A percentile compares a stretch with the other conserved stretches of the same genome.
phyloP scores from a whole-genome alignment of 1,139 yeast genomes.

The Hansenula anomala region DNA sequence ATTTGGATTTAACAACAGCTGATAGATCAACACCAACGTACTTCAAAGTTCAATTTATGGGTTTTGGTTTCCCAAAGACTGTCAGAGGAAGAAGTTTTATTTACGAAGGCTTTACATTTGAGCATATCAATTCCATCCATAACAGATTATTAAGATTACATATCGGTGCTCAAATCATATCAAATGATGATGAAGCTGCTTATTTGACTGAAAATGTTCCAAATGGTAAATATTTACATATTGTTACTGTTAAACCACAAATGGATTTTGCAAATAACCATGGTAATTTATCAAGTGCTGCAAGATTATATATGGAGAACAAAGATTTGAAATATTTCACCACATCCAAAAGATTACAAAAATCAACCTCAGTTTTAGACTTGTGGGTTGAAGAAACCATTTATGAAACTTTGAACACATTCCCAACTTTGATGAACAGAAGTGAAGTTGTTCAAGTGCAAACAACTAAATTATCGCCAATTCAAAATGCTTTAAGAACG shows the following conservation, averaged over 20 bases:
- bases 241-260: constrained; percentile 68
- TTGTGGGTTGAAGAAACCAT: constrained; percentile 88
- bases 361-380: constrained; percentile 67
- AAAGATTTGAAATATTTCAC: constrained; percentile 69
- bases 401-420: constrained; percentile 67
- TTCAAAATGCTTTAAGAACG: constrained; percentile 75
- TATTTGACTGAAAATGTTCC: constrained; percentile 44
- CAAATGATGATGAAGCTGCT: constrained; percentile 61
- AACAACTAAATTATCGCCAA: constrained; percentile 72
- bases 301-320: constrained; percentile 65
- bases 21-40: constrained; percentile 76
- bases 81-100: constrained; percentile 74
- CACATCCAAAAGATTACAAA: constrained; percentile 68
- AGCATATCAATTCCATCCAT: constrained; percentile 80
- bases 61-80: constrained; percentile 79
- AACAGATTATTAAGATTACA: constrained; percentile 69
- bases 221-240: constrained; percentile 71
- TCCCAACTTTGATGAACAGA: constrained; percentile 88
- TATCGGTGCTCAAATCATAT: constrained; percentile 77
- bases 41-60: constrained; percentile 77
- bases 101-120: constrained; percentile 85
- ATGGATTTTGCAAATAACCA: constrained; percentile 42
- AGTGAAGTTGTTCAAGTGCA: constrained; percentile 57
- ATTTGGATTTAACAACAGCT: constrained; percentile 61
- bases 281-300: constrained; percentile 41